These are phyloP conservation scores for Aureobasidium sp. DNA, from an alignment of 2,329 filamentous ascomycete genomes.

Conservation along the genomic window DNA sequence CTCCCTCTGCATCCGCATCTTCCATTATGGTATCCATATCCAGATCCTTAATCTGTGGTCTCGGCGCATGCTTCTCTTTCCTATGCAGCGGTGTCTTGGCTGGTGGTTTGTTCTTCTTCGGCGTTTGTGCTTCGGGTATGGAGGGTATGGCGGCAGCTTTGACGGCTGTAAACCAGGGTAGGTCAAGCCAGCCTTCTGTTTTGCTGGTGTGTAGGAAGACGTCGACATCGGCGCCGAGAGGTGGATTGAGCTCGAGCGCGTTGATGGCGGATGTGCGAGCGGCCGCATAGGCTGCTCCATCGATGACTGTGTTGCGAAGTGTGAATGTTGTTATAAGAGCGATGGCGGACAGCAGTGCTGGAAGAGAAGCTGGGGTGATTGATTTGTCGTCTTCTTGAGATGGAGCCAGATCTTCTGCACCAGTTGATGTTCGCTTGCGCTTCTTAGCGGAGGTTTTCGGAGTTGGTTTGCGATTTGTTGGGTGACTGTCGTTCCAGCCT, in stretches of 20 bases:
- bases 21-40: not conserved
- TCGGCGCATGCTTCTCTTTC: conserved; percentile 28
- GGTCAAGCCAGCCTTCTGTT: conserved; percentile 16
- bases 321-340: conserved; percentile 8
- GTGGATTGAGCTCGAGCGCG: not conserved
- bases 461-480: not conserved
- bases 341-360: conserved; percentile 8
- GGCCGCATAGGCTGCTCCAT: not conserved
- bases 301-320: not conserved
- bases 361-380: conserved; percentile 6
- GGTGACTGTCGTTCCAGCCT: not conserved
- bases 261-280: not conserved
- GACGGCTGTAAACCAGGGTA: conserved; percentile 41
- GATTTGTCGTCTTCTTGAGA: conserved; percentile 16
- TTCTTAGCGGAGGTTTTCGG: not conserved
- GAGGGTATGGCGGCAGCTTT: conserved; percentile 32
- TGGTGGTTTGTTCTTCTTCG: conserved; percentile 20
- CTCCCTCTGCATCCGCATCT: not conserved
- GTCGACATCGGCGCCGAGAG: conserved; percentile 19
- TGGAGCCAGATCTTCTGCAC: not conserved
- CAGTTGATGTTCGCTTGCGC: conserved; percentile 8
- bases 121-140: conserved; percentile 18
- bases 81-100: conserved; percentile 30
- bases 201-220: conserved; percentile 18
- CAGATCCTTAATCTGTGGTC: not conserved